These are phyloP conservation scores for Rasamsonia emersonii DNA, from an alignment of 2,329 filamentous ascomycete genomes.

Conservation along the genomic window DNA sequence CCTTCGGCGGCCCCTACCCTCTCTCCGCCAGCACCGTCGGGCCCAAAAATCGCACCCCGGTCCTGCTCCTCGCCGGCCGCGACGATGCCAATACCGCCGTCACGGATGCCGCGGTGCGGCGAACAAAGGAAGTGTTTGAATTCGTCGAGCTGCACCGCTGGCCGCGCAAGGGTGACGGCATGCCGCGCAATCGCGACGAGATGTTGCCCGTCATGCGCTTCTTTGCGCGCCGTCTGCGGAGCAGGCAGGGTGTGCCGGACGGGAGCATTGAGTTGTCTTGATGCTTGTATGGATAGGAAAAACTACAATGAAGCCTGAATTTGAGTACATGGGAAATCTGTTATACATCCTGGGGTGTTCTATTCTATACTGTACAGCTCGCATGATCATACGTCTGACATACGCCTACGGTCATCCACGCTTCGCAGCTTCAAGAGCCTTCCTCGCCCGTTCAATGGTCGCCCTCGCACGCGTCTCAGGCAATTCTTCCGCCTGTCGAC, in stretches of 20 bases:
- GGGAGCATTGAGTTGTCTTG: slow-evolving; percentile 36
- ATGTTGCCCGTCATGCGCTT: slow-evolving; percentile 87
- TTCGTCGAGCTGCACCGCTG: slow-evolving; percentile 61
- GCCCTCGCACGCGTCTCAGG: slow-evolving; percentile 34
- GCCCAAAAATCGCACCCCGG: slow-evolving; percentile 31
- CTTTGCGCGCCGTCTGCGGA: slow-evolving; percentile 37
- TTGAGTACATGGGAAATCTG: too few species aligned
- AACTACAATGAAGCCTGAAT: too few species aligned
- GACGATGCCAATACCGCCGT: slow-evolving; percentile 39
- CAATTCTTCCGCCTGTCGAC: slow-evolving; percentile 27
- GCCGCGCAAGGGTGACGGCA: slow-evolving; percentile 62
- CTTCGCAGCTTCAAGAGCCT: slow-evolving; percentile 35
- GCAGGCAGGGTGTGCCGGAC: slow-evolving; percentile 37
- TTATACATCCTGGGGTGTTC: slow-evolving; percentile 1
- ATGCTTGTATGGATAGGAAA: slow-evolving; percentile 4
- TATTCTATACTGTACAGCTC: slow-evolving; percentile 8
- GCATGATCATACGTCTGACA: neutral
- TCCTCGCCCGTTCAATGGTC: slow-evolving; percentile 38
- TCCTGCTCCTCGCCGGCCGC: slow-evolving; percentile 33
- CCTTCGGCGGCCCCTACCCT: slow-evolving; percentile 35
- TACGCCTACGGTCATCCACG: slow-evolving; percentile 8
- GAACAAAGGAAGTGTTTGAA: slow-evolving; percentile 57
- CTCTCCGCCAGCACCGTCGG: slow-evolving; percentile 22
- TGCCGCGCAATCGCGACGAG: slow-evolving; percentile 78
- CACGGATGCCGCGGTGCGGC: slow-evolving; percentile 54